Evolutionary conservation across 768 basidiomycete genomes (phyloP).

Genomic region (Clavulina sp.): DNA sequence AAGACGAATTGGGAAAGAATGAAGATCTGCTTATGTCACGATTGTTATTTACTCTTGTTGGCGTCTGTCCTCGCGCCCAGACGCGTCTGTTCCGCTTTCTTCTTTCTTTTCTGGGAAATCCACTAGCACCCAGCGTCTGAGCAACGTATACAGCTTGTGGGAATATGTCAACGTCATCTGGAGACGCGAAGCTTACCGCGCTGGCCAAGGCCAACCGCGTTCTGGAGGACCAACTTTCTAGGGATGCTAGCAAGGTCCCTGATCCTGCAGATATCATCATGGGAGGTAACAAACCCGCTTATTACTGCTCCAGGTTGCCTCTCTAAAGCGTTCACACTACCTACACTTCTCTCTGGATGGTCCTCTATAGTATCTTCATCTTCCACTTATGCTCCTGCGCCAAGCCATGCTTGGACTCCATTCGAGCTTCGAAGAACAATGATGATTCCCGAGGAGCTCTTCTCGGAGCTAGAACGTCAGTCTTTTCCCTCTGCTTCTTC

Average conservation of each 20-base stretch:
- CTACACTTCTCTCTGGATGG: background rate
- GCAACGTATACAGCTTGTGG: background rate
- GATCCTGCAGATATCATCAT: conserved; percentile 53
- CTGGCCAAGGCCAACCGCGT: conserved; percentile 51
- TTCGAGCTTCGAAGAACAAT: conserved; percentile 8
- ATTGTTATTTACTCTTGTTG: background rate
- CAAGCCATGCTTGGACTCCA: conserved; percentile 11
- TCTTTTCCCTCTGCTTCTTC: background rate
- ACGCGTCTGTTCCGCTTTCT: background rate
- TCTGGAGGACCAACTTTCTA: conserved; percentile 47
- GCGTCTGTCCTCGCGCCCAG: background rate
- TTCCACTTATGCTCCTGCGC: conserved; percentile 9
- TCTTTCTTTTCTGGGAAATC: background rate
- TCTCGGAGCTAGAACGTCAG: conserved; percentile 7
- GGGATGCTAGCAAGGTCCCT: conserved; percentile 58
- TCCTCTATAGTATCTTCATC: conserved; percentile 9
- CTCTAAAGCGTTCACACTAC: no score
- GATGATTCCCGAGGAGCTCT: conserved; percentile 8
- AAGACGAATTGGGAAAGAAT: background rate
- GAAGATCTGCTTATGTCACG: background rate
- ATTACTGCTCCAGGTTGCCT: background rate
- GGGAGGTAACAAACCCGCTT: conserved; percentile 3
- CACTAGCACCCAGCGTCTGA: background rate
- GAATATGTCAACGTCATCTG: background rate
- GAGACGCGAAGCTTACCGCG: conserved; percentile 23